phyloP scores from a whole-genome alignment of 106 monocot species.

The Xerophyta viscosa region DNA sequence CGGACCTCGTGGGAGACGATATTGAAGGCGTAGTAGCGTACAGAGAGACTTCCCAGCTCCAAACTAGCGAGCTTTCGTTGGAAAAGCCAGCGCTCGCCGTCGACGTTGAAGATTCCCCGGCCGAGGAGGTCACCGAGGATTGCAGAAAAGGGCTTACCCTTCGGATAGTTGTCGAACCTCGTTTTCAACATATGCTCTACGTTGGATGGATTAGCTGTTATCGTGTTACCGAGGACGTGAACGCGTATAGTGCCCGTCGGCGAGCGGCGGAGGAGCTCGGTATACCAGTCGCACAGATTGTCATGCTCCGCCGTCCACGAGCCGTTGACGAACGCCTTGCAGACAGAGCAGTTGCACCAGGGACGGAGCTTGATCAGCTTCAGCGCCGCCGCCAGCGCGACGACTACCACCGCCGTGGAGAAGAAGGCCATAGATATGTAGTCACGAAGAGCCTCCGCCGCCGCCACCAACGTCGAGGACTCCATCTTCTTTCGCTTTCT shows the following conservation, averaged over 20 bases:
- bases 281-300: slow-evolving; percentile 63
- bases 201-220: slow-evolving; percentile 57
- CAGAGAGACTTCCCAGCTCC: slow-evolving; percentile 27
- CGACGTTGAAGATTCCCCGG: slow-evolving; percentile 62
- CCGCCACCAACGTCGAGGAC: no score
- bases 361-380: slow-evolving; percentile 15
- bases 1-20: slow-evolving; percentile 25
- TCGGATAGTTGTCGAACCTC: slow-evolving; percentile 61
- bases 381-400: slow-evolving; percentile 17
- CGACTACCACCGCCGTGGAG: slow-evolving; percentile 16
- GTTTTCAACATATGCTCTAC: slow-evolving; percentile 54
- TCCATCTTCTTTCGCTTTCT: no score
- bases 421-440: no score
- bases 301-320: slow-evolving; percentile 34
- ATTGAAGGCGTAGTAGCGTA: slow-evolving; percentile 18
- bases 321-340: slow-evolving; percentile 28
- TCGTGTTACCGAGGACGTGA: slow-evolving; percentile 45
- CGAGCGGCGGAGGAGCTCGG: slow-evolving; percentile 43
- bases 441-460: no score
- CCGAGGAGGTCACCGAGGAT: slow-evolving; percentile 61
- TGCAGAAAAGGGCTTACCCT: slow-evolving; percentile 47
- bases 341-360: slow-evolving; percentile 49
- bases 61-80: slow-evolving; percentile 50
- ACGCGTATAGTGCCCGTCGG: slow-evolving; percentile 46
- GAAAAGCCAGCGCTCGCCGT: slow-evolving; percentile 53